phyloP scores from a whole-genome alignment of 208 protist species.

The Trypanosoma mega region DNA sequence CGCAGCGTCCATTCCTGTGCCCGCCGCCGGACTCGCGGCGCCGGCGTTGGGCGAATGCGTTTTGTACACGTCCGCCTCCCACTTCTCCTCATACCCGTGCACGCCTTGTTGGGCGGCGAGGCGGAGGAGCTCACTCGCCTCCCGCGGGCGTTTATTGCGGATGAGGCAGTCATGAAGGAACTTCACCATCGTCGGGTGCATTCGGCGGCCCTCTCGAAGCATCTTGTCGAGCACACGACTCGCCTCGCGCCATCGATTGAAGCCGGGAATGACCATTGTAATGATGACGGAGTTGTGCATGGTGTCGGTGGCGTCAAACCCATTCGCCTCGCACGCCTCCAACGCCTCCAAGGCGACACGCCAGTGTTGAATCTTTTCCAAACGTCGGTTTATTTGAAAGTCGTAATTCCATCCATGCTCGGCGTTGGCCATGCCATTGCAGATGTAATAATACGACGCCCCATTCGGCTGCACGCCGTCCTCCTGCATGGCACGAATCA shows the following conservation, averaged over 20 bases:
- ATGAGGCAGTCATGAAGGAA: slow-evolving; percentile 89
- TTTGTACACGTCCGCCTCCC: slow-evolving; percentile 84
- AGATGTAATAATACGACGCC: slow-evolving; percentile 90
- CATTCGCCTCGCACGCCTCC: slow-evolving; percentile 84
- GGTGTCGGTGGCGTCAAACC: slow-evolving; percentile 88
- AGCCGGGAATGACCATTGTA: slow-evolving; percentile 84
- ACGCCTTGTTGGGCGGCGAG: slow-evolving; percentile 71
- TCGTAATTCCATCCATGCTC: slow-evolving; percentile 92
- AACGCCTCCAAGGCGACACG: slow-evolving; percentile 85
- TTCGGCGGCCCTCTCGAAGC: slow-evolving; percentile 68
- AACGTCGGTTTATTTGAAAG: slow-evolving; percentile 86
- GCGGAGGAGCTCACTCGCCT: slow-evolving; percentile 77
- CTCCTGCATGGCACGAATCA: slow-evolving; percentile 88
- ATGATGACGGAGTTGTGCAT: slow-evolving; percentile 92
- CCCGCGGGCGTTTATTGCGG: slow-evolving; percentile 73
- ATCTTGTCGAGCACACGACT: slow-evolving; percentile 70
- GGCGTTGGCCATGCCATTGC: slow-evolving; percentile 91
- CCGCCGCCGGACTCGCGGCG: too few species aligned
- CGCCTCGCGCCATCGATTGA: slow-evolving; percentile 86
- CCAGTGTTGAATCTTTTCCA: slow-evolving; percentile 91
- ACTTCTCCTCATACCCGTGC: slow-evolving; percentile 77
- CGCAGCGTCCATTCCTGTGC: neutral
- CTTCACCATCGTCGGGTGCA: slow-evolving; percentile 85
- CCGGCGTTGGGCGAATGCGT: too few species aligned
- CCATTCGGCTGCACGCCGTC: slow-evolving; percentile 86